Conservation (phyloP, 768 basidiomycete species). For the Kwoniella sp. region DNA sequence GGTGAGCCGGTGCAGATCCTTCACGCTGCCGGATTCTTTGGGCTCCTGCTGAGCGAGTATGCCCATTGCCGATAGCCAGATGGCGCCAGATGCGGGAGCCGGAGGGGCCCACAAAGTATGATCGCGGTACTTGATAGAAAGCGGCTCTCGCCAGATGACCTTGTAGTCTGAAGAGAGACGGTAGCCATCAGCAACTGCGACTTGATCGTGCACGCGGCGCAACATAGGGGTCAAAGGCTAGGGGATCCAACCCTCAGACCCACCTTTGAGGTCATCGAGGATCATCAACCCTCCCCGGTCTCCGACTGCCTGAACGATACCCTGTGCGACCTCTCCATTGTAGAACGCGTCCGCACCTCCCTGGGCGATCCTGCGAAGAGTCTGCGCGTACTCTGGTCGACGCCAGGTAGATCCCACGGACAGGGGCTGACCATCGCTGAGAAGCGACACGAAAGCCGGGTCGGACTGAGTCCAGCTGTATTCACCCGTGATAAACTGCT, state of each 20-base stretch:
- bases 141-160: conserved; percentile 64
- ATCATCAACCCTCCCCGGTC: conserved; percentile 75
- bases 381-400: conserved; percentile 59
- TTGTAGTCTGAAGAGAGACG: conserved; percentile 56
- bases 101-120: conserved; percentile 74
- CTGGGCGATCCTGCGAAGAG: conserved; percentile 66
- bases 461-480: conserved; percentile 23
- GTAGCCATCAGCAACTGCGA: background rate
- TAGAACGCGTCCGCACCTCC: conserved; percentile 80
- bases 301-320: conserved; percentile 65
- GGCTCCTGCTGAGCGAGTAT: conserved; percentile 62
- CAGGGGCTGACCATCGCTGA: conserved; percentile 22
- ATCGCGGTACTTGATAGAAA: conserved; percentile 69
- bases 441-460: conserved; percentile 19
- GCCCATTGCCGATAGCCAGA: conserved; percentile 82
- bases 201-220: background rate
- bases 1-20: conserved; percentile 71
- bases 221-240: background rate
- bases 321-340: conserved; percentile 72
- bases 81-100: conserved; percentile 75
- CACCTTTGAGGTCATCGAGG: conserved; percentile 56
- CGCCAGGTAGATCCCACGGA: conserved; percentile 13
- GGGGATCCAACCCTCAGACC: too few relatives aligned
- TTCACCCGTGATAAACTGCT: conserved; percentile 16
- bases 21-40: conserved; percentile 49